Evolutionary conservation across 2,329 filamentous ascomycete genomes (phyloP).

Genomic region (Paraphaeosphaeria minitans): DNA sequence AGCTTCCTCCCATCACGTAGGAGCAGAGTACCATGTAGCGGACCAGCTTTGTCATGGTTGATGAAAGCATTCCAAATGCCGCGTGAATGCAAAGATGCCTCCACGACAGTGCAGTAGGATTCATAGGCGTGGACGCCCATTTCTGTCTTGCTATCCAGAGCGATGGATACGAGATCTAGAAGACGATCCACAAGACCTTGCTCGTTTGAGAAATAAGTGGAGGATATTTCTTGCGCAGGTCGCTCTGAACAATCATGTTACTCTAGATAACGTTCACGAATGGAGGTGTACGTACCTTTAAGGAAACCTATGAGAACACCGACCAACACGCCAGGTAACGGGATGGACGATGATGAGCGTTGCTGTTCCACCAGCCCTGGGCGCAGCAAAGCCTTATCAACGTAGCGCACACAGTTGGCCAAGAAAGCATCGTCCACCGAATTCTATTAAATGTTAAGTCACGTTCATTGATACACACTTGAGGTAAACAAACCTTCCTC

Average conservation of each 20-base stretch:
- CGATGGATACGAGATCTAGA: slow-evolving; percentile 29
- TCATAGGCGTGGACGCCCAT: slow-evolving; percentile 22
- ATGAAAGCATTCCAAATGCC: slow-evolving; percentile 43
- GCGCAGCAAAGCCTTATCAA: slow-evolving; percentile 39
- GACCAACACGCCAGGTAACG: slow-evolving; percentile 36
- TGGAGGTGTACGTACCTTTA: slow-evolving; percentile 31
- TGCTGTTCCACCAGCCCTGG: slow-evolving; percentile 29
- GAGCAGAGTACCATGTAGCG: slow-evolving; percentile 41
- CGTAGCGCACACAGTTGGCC: slow-evolving; percentile 35
- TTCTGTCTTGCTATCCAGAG: slow-evolving; percentile 24
- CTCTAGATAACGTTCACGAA: slow-evolving; percentile 14
- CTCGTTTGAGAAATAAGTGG: slow-evolving; percentile 41
- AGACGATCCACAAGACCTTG: slow-evolving; percentile 37
- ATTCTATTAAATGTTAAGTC: slow-evolving; percentile 29
- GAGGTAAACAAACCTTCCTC: slow-evolving; percentile 28
- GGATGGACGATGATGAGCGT: slow-evolving; percentile 26
- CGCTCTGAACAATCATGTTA: slow-evolving; percentile 40
- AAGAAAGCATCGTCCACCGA: slow-evolving; percentile 39
- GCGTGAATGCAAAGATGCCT: slow-evolving; percentile 44
- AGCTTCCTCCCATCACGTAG: slow-evolving; percentile 28
- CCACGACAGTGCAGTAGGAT: slow-evolving; percentile 41
- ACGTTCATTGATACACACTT: background rate
- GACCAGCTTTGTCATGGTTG: slow-evolving; percentile 22
- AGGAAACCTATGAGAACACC: slow-evolving; percentile 40
- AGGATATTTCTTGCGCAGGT: slow-evolving; percentile 36